Evolutionary conservation across 1,139 yeast species (phyloP).

Genomic region (Pichia inconspicua): DNA sequence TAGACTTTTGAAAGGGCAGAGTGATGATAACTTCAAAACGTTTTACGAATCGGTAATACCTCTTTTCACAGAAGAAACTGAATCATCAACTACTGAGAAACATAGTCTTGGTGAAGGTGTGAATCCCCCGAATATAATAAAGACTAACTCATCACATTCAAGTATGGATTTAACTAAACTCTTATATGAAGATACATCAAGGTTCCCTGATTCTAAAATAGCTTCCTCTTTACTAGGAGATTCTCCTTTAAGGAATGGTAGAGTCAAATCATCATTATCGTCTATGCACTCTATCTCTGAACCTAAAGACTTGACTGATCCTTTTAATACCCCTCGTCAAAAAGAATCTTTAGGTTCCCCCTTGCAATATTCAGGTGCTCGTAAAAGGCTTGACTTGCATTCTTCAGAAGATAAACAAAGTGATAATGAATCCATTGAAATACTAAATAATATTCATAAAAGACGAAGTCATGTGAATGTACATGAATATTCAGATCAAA

Average conservation of each 20-base stretch:
- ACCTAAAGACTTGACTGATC: background rate
- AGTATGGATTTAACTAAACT: constrained; percentile 8
- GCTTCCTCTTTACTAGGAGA: constrained; percentile 1
- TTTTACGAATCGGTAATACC: constrained; percentile 28
- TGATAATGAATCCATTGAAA: background rate
- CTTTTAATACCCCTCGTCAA: background rate
- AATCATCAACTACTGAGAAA: background rate
- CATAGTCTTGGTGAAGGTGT: background rate
- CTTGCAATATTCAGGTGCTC: constrained; percentile 23
- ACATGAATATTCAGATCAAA: background rate
- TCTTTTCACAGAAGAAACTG: constrained; percentile 9
- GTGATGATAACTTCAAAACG: constrained; percentile 17
- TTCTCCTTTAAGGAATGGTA: constrained; percentile 1
- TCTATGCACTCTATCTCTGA: background rate
- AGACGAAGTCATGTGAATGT: background rate
- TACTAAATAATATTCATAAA: background rate
- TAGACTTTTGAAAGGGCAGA: constrained; percentile 1
- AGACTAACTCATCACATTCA: constrained; percentile 4
- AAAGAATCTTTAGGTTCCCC: constrained; percentile 9
- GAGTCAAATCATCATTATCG: background rate
- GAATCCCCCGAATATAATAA: constrained; percentile 2
- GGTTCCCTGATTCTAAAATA: constrained; percentile 8
- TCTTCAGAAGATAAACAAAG: background rate
- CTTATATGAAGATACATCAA: constrained; percentile 11
- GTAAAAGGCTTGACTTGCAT: background rate